Evolutionary conservation across 148 eudicot genomes (phyloP).

Genomic region (Camellia granthamiana): DNA sequence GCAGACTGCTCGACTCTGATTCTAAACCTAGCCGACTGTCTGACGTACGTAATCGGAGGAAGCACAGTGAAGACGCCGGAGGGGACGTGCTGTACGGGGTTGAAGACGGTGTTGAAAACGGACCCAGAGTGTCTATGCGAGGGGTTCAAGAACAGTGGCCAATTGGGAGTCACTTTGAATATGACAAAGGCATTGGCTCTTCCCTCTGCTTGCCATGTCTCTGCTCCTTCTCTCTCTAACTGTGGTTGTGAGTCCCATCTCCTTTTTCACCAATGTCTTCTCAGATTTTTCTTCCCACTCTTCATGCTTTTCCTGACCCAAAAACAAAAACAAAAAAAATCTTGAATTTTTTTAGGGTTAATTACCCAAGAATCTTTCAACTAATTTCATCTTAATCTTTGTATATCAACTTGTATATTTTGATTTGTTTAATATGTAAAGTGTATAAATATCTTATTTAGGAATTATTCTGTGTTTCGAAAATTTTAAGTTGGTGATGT

Average conservation of each 20-base stretch:
- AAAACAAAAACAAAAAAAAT: no score
- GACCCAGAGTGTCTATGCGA: slow-evolving; percentile 66
- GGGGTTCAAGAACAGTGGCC: slow-evolving; percentile 56
- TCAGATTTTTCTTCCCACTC: background rate
- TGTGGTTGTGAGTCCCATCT: slow-evolving; percentile 47
- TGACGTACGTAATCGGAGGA: slow-evolving; percentile 50
- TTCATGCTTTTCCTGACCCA: background rate
- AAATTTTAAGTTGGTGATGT: no score
- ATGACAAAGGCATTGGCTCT: slow-evolving; percentile 53
- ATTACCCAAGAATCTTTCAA: no score
- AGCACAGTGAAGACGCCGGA: slow-evolving; percentile 48
- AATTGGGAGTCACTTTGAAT: slow-evolving; percentile 57
- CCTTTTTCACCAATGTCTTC: background rate
- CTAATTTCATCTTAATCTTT: no score
- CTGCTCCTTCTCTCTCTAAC: slow-evolving; percentile 45
- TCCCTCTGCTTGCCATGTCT: slow-evolving; percentile 58
- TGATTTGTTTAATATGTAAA: no score
- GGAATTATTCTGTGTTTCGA: no score
- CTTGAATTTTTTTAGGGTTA: no score
- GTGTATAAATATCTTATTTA: no score
- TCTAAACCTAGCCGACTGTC: slow-evolving; percentile 57
- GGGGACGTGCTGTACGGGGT: slow-evolving; percentile 64
- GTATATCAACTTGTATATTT: no score
- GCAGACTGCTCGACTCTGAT: slow-evolving; percentile 63
- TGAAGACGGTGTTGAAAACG: slow-evolving; percentile 55